These are phyloP conservation scores for Zymoseptoria crescenta DNA, from an alignment of 2,329 filamentous ascomycete species.

Conservation along the genomic window DNA sequence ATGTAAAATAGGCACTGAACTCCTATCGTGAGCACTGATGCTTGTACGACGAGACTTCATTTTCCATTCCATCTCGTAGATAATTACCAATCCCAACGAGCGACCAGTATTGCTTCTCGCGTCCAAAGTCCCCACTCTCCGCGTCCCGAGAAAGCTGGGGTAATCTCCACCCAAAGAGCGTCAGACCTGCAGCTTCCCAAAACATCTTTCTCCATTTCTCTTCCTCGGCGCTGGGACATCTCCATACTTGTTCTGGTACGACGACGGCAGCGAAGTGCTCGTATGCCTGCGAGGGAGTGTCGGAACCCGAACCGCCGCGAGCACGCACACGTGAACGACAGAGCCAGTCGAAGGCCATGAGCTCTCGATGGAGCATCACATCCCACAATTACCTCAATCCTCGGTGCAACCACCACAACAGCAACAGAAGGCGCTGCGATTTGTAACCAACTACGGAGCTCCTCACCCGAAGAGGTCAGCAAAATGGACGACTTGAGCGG, in stretches of 20 bases:
- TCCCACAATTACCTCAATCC: constrained; percentile 2
- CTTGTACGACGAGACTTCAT: too few species aligned
- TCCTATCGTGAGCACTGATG: too few species aligned
- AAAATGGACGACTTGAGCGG: background rate
- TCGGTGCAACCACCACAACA: constrained; percentile 4
- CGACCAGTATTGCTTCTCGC: too few species aligned
- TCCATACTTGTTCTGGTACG: background rate
- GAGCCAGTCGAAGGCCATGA: constrained; percentile 9
- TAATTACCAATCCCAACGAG: too few species aligned
- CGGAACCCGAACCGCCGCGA: background rate
- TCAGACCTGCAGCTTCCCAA: background rate
- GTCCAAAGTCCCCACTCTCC: too few species aligned
- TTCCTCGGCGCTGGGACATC: background rate
- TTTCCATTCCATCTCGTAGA: too few species aligned
- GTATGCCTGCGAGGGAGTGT: background rate
- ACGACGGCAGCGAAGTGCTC: background rate
- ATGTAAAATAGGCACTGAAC: too few species aligned
- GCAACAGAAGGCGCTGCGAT: constrained; percentile 42
- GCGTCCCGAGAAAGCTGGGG: background rate
- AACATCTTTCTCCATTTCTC: background rate
- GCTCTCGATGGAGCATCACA: background rate
- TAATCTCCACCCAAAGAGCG: background rate
- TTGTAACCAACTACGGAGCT: constrained; percentile 74
- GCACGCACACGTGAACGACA: constrained; percentile 13
- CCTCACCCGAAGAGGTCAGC: constrained; percentile 59